Conservation (phyloP, 805 yeast species). For the Yueomyces sp. region DNA sequence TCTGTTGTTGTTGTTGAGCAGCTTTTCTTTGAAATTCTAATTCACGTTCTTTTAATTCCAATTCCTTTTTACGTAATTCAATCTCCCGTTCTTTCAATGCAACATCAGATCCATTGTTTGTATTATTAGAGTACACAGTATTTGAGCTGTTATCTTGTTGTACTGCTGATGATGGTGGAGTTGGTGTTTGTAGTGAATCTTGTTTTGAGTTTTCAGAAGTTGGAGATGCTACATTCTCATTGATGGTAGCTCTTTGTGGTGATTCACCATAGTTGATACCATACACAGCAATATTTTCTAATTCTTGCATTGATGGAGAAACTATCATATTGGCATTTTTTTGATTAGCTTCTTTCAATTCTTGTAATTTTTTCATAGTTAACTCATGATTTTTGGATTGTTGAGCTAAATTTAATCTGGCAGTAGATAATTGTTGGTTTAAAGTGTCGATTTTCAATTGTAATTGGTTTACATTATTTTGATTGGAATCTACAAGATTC, state of each 20-base stretch:
- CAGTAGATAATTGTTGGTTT: background rate
- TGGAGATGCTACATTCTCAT: background rate
- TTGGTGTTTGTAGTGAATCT: background rate
- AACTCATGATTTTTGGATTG: background rate
- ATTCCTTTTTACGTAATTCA: constrained; percentile 17
- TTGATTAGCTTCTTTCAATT: background rate
- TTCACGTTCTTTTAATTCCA: constrained; percentile 20
- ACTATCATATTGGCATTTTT: background rate
- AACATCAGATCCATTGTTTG: constrained; percentile 3
- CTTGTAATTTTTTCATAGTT: background rate
- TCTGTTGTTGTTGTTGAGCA: constrained; percentile 8
- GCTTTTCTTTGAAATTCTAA: constrained; percentile 15
- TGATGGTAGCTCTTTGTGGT: constrained; percentile 2
- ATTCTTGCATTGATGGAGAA: constrained; percentile 18
- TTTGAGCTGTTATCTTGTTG: constrained; percentile 24
- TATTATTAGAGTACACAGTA: constrained; percentile 1
- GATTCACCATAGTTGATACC: constrained; percentile 19
- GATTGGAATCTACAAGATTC: constrained; percentile 3
- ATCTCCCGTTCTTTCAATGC: constrained; percentile 16
- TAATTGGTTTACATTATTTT: constrained; percentile 1
- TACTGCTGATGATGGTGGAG: background rate
- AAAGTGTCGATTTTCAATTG: constrained; percentile 2
- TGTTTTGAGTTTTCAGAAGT: background rate
- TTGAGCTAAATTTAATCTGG: background rate
- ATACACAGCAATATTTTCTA: constrained; percentile 20